phyloP scores from a whole-genome alignment of 1,284 basidiomycete species.

The Blastosporella zonata region DNA sequence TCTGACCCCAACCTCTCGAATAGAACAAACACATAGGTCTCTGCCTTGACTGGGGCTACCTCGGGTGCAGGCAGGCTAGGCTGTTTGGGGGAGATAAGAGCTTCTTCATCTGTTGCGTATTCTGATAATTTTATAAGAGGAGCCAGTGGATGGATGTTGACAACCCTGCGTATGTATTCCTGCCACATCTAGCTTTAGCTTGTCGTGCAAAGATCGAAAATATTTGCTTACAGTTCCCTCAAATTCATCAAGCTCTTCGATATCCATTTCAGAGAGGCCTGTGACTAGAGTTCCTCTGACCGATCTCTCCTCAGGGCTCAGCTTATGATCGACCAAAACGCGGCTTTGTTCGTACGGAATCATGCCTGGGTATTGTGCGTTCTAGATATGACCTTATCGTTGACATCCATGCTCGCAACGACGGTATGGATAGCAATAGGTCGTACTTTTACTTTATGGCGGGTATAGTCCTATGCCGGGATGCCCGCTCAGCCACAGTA shows the following conservation, averaged over 20 bases:
- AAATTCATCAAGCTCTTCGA: conserved; percentile 63
- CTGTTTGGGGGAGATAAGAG: conserved; percentile 39
- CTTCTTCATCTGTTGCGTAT: conserved; percentile 24
- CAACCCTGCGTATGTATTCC: conserved; percentile 66
- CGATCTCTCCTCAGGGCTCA: conserved; percentile 47
- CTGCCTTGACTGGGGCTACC: conserved; percentile 41
- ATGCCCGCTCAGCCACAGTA: neutral
- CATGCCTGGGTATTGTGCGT: conserved; percentile 75
- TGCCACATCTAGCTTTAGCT: conserved; percentile 28
- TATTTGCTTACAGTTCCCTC: conserved; percentile 64
- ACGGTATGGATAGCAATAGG: neutral
- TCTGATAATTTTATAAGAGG: conserved; percentile 38
- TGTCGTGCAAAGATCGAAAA: neutral
- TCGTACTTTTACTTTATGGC: conserved; percentile 61
- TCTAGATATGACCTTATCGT: conserved; percentile 32
- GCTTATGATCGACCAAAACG: conserved; percentile 40
- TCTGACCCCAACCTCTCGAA: conserved; percentile 47
- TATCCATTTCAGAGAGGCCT: conserved; percentile 63
- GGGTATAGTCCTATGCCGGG: conserved; percentile 60
- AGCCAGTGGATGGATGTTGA: conserved; percentile 54
- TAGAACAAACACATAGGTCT: conserved; percentile 72
- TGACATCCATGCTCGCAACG: neutral
- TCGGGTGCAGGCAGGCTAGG: conserved; percentile 39
- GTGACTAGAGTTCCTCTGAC: conserved; percentile 73
- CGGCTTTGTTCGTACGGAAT: conserved; percentile 51